Conservation (phyloP, 1,284 basidiomycete species). For the Cutaneotrichosporon sp. region DNA sequence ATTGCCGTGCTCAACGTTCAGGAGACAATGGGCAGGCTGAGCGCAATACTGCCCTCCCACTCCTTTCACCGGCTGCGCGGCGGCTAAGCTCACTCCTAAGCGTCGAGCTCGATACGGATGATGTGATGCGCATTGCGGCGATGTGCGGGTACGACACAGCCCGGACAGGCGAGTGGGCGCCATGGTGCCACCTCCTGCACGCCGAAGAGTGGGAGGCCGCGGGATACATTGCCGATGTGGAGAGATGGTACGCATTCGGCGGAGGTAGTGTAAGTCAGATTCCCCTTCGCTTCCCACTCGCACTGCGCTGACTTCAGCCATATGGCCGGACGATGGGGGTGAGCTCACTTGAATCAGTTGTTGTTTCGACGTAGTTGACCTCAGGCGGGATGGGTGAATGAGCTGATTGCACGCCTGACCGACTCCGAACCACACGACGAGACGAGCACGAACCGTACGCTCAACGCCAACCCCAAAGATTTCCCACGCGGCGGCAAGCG, state of each 20-base stretch:
- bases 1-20: slow-evolving; percentile 58
- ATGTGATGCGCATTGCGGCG: slow-evolving; percentile 61
- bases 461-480: slow-evolving; percentile 60
- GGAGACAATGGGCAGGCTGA: slow-evolving; percentile 20
- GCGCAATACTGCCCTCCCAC: background rate
- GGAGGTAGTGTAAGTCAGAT: slow-evolving; percentile 59
- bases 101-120: slow-evolving; percentile 51
- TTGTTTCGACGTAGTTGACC: background rate
- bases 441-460: slow-evolving; percentile 74
- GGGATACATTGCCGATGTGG: slow-evolving; percentile 67
- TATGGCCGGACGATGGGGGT: slow-evolving; percentile 27
- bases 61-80: slow-evolving; percentile 1
- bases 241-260: slow-evolving; percentile 64
- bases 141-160: slow-evolving; percentile 69
- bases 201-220: slow-evolving; percentile 58
- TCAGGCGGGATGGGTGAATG: slow-evolving; percentile 70
- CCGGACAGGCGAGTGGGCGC: slow-evolving; percentile 50
- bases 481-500: slow-evolving; percentile 57
- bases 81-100: slow-evolving; percentile 54
- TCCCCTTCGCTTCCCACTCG: background rate
- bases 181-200: slow-evolving; percentile 66
- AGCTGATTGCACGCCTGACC: slow-evolving; percentile 73
- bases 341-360: background rate
- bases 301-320: slow-evolving; percentile 23
- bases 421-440: slow-evolving; percentile 58